Evolutionary conservation across 768 basidiomycete species (phyloP).

Genomic region (Lactifluus echinatus): DNA sequence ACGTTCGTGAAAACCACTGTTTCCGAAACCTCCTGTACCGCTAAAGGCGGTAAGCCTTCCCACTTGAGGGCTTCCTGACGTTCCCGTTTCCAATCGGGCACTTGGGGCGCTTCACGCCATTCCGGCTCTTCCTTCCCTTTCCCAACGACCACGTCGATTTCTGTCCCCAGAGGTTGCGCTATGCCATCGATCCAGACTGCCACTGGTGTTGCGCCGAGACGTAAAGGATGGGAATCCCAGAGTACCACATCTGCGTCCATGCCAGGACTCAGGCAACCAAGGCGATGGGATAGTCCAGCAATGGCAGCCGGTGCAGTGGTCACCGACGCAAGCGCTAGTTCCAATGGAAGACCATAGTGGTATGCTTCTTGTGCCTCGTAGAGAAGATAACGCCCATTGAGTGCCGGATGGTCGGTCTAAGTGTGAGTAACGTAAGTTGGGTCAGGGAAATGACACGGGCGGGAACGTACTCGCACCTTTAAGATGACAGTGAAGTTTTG

Average conservation of each 20-base stretch:
- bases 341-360: constrained; percentile 66
- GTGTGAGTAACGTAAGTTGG: not conserved
- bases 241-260: constrained; percentile 56
- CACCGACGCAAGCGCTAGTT: constrained; percentile 64
- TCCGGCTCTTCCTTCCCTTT: constrained; percentile 19
- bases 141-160: constrained; percentile 23
- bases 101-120: constrained; percentile 30
- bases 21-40: constrained; percentile 27
- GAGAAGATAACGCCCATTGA: constrained; percentile 66
- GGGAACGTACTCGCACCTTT: constrained; percentile 44
- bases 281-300: constrained; percentile 70
- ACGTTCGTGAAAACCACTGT: constrained; percentile 49
- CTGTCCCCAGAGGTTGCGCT: constrained; percentile 43
- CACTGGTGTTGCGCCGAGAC: constrained; percentile 62
- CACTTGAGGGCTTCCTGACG: constrained; percentile 46
- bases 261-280: constrained; percentile 49
- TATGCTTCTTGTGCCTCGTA: constrained; percentile 82
- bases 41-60: constrained; percentile 64
- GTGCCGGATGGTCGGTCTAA: constrained; percentile 57
- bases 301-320: constrained; percentile 64
- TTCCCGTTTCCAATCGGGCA: constrained; percentile 56
- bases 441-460: not conserved
- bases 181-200: constrained; percentile 77
- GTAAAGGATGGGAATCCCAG: constrained; percentile 70
- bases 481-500: constrained; percentile 60